Percentiles rank a stretch among this genome's conserved stretches.
phyloP scores from a whole-genome alignment of 257 asterid genomes.

The Solanum chilense region DNA sequence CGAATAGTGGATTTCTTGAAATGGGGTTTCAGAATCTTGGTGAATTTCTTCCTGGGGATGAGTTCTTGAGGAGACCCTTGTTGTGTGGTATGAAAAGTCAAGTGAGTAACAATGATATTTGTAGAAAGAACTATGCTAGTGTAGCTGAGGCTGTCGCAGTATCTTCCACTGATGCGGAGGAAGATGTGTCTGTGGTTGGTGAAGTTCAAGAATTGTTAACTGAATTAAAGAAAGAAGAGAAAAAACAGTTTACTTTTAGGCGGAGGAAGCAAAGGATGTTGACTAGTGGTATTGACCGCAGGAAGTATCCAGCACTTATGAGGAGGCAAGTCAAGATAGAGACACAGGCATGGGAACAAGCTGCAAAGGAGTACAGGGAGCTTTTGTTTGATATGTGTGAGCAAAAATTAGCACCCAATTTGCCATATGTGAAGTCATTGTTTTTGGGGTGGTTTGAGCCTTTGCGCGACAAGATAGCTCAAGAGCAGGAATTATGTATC shows the following conservation, averaged over 20 bases:
- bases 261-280: slow-evolving; percentile 24
- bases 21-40: slow-evolving; percentile 19
- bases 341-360: slow-evolving; percentile 86
- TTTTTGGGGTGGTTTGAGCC: slow-evolving; percentile 97
- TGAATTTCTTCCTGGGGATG: slow-evolving; percentile 9
- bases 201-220: slow-evolving; percentile 48
- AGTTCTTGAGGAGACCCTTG: slow-evolving; percentile 12
- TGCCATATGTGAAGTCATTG: slow-evolving; percentile 77
- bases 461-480: slow-evolving; percentile 46
- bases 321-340: slow-evolving; percentile 69
- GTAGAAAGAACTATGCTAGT: slow-evolving; percentile 45
- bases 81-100: slow-evolving; percentile 6
- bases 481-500: slow-evolving; percentile 61
- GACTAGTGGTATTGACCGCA: slow-evolving; percentile 26
- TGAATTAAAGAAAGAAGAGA: slow-evolving; percentile 52
- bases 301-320: slow-evolving; percentile 32
- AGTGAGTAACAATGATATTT: slow-evolving; percentile 8
- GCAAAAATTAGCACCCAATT: slow-evolving; percentile 81
- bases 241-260: slow-evolving; percentile 8
- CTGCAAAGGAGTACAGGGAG: slow-evolving; percentile 67
- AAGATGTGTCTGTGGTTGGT: slow-evolving; percentile 5
- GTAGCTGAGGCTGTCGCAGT: slow-evolving; percentile 67
- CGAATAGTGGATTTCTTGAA: slow-evolving; percentile 11
- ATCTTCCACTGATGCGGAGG: slow-evolving; percentile 51
- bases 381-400: slow-evolving; percentile 81